Base-by-base conservation (phyloP, 2,329 filamentous ascomycete species). In the Ophiostoma quercus region DNA sequence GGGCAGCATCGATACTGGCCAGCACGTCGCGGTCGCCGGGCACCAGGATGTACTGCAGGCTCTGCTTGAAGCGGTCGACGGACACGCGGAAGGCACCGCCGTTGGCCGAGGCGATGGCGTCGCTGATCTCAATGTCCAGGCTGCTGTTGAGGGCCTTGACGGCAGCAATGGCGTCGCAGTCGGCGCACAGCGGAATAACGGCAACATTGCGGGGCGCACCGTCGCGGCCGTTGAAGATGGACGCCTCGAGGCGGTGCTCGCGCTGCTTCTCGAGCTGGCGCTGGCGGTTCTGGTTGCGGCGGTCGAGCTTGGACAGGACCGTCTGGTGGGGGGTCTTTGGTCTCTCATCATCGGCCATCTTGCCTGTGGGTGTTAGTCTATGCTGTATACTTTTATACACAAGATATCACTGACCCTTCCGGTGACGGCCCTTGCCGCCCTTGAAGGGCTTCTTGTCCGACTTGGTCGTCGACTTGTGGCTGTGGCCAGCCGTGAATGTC, bases 261-360 rank as follows among this genome's bases (percentile, higher is more conserved):
- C 89, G 89, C 77, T 93, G 88, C 80, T 98, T 97, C 74, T 88
- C 84, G 72, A 91, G 82, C 76, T 94, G 91, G 79, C 90, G 89
- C 83, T 99, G 95, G 80, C 94, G 94, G 75, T 92, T 92, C 82
- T 96, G 92, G 80, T 99, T 98, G 75, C 92, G 89, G 71, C 95
- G 90, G 80, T 97, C 93, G 79, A 99, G 87, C 81, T 98, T 99
- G 71, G 93, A 96, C 92, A 97, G 94, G 81, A 97, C 88, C 82
- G 97, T 92, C 79, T 99, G 95, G 79, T 97, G 92, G 69, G 92
- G 92, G 19, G 94, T 97, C 80, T 92, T 96, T 77, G 94, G 88
- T 75, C 85, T 87, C 77, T 96, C 91, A 76, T 87, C 91, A 76
- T 87, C 82, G 69, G 84, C 89, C 67, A 94, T 85, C 79, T 95